Percentiles rank a stretch among this genome's conserved stretches.
phyloP scores from a whole-genome alignment of 2,329 filamentous ascomycete species.

The Ophiostoma himal-ulmi region DNA sequence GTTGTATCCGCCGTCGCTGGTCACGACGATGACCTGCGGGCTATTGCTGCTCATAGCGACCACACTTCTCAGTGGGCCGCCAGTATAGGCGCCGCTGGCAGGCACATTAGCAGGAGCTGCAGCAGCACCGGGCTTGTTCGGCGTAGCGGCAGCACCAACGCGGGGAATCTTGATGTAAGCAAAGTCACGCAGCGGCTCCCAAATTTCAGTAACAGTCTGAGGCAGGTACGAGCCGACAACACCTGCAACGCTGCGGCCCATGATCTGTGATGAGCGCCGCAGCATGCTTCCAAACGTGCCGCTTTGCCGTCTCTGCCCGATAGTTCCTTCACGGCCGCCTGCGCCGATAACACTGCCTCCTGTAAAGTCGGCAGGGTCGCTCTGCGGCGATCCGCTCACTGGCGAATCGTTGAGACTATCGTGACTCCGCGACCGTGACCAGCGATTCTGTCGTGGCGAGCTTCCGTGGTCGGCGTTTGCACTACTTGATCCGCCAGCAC shows the following conservation, averaged over 20 bases:
- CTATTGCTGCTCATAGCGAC: slow-evolving; percentile 94
- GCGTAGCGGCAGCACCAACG: slow-evolving; percentile 29
- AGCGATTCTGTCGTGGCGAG: slow-evolving; percentile 40
- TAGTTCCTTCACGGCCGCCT: slow-evolving; percentile 25
- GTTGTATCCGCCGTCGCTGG: slow-evolving; percentile 90
- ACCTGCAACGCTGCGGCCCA: slow-evolving; percentile 80
- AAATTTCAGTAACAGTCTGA: slow-evolving; percentile 92
- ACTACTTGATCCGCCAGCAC: background rate
- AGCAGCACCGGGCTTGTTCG: slow-evolving; percentile 28
- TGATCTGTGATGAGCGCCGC: slow-evolving; percentile 88
- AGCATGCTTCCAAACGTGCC: slow-evolving; percentile 86
- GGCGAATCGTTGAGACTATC: slow-evolving; percentile 53
- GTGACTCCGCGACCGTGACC: slow-evolving; percentile 48
- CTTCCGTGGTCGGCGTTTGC: slow-evolving; percentile 31
- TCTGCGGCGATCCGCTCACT: slow-evolving; percentile 40
- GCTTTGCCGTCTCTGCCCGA: slow-evolving; percentile 47
- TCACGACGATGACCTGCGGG: slow-evolving; percentile 96
- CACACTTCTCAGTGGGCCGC: slow-evolving; percentile 72
- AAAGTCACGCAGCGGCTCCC: slow-evolving; percentile 92
- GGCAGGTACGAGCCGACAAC: slow-evolving; percentile 89
- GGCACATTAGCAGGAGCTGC: slow-evolving; percentile 24
- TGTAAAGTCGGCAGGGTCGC: slow-evolving; percentile 42
- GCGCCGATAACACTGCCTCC: slow-evolving; percentile 24
- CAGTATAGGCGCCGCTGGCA: slow-evolving; percentile 22
- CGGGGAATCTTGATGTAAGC: slow-evolving; percentile 92